phyloP scores from a whole-genome alignment of 768 basidiomycete species.

The Podaxis carcinomalis region DNA sequence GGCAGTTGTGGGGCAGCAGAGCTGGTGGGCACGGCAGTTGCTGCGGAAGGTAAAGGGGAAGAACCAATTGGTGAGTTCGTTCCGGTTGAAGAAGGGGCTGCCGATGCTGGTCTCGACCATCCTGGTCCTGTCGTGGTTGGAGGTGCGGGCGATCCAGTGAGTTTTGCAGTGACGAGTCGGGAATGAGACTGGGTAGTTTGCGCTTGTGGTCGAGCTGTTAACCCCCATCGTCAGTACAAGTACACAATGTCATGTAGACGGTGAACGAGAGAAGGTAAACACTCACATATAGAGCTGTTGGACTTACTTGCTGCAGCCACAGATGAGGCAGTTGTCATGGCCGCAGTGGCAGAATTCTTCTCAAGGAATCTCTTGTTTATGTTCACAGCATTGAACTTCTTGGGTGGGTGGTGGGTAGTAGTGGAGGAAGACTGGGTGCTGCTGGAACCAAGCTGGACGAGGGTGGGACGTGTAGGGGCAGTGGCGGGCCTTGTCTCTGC shows the following conservation, averaged over 20 bases:
- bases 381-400: slow-evolving; percentile 86
- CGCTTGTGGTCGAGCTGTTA: slow-evolving; percentile 51
- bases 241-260: neutral
- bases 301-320: slow-evolving; percentile 43
- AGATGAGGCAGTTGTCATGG: slow-evolving; percentile 41
- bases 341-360: slow-evolving; percentile 69
- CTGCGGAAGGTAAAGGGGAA: slow-evolving; percentile 33
- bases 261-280: neutral
- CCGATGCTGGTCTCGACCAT: slow-evolving; percentile 78
- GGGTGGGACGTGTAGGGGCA: slow-evolving; percentile 35
- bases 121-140: slow-evolving; percentile 45
- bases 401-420: slow-evolving; percentile 51
- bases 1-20: slow-evolving; percentile 46
- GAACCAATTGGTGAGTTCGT: slow-evolving; percentile 43
- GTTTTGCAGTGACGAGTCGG: slow-evolving; percentile 80
- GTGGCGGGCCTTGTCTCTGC: slow-evolving; percentile 23
- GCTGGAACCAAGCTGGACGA: slow-evolving; percentile 41
- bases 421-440: slow-evolving; percentile 26
- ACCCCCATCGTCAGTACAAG: slow-evolving; percentile 13
- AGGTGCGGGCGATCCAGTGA: slow-evolving; percentile 63
- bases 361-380: slow-evolving; percentile 97
- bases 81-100: slow-evolving; percentile 50
- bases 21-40: slow-evolving; percentile 27
- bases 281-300: slow-evolving; percentile 51
- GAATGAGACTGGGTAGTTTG: slow-evolving; percentile 63